Base-by-base conservation (phyloP, 1,284 basidiomycete genomes). In the Cutaneotrichosporon mucoides region DNA sequence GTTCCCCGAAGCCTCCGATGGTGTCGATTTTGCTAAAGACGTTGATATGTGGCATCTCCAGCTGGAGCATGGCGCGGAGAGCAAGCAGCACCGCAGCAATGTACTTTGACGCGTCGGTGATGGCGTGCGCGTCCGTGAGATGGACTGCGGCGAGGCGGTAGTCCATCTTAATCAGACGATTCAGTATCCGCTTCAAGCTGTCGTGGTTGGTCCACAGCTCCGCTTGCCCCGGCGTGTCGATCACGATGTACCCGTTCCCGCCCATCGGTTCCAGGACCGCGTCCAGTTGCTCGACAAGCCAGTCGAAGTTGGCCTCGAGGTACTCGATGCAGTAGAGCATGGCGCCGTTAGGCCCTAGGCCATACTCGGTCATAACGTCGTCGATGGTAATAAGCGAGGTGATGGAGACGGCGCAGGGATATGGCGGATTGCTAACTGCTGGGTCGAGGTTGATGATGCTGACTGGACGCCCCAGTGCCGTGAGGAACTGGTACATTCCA, bases 241-340 rank as follows among this genome's bases (percentile, higher is more conserved):
- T 96, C 43, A 99, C 81, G 48, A 99, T 84, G 78, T 96, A 98
- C 34, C 71, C 71, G 64, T 73, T 67, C 49, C 75, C 65, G 50
- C 85, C 63, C 37, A 65, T 40, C 42, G 62, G 15, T 9, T 44
- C 62, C 24, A 69, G 63, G 1, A 91, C 79, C 68, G 84, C 84
- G 57, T 83, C 83, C 67, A 98, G 77, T 49, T 86, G 78, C 45
- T 79, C 76, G 60, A 92, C 86, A 33, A 99, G 83, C 96, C 96
- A 99, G 76, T 98, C 94, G 67, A 89, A 85, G 76, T 99, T 98
- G 33, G 84, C 86, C 71, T 99, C 94, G 24, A 99, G 84, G 75
- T 98, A 98, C 75, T 99, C 96, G 83, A 98, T 90, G 75, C 92
- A 95, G 74, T 94, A 99, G 13, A 99, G 81, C 88, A 98, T 93